phyloP scores from a whole-genome alignment of 345 rosid genomes.

The Kernera saxatilis region DNA sequence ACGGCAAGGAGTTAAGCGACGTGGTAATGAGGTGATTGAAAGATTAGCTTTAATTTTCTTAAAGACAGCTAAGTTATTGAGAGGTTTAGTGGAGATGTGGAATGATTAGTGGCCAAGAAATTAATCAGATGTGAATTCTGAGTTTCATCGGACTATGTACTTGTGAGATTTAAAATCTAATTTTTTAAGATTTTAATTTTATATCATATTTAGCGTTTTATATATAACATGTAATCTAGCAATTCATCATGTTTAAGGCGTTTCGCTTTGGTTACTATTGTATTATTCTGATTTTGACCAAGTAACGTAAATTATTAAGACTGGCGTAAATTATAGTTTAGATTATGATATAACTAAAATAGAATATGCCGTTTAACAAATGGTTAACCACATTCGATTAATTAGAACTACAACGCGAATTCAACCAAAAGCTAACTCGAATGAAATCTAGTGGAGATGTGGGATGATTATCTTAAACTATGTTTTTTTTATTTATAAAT shows the following conservation, averaged over 20 bases:
- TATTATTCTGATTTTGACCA: not conserved
- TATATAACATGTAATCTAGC: no score
- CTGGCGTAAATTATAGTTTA: no score
- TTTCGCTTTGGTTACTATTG: not conserved
- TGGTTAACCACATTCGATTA: not conserved
- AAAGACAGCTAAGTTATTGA: not conserved
- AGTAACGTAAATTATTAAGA: not conserved
- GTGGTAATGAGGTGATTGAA: not conserved
- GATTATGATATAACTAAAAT: not conserved
- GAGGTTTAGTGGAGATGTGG: conserved; percentile 16
- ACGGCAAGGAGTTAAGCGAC: conserved; percentile 1
- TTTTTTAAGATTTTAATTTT: no score
- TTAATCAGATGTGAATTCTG: not conserved
- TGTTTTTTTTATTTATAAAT: no score
- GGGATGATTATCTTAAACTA: no score
- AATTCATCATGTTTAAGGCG: no score
- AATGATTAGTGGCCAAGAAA: not conserved
- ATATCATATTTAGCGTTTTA: no score
- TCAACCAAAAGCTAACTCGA: no score
- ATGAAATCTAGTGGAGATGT: no score
- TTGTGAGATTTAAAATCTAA: no score
- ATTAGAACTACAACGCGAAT: no score
- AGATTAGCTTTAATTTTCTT: not conserved
- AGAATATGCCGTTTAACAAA: not conserved
- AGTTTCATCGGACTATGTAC: no score